Evolutionary conservation across 1,139 yeast species (phyloP).

Genomic region (Geotrichum aggregatum): DNA sequence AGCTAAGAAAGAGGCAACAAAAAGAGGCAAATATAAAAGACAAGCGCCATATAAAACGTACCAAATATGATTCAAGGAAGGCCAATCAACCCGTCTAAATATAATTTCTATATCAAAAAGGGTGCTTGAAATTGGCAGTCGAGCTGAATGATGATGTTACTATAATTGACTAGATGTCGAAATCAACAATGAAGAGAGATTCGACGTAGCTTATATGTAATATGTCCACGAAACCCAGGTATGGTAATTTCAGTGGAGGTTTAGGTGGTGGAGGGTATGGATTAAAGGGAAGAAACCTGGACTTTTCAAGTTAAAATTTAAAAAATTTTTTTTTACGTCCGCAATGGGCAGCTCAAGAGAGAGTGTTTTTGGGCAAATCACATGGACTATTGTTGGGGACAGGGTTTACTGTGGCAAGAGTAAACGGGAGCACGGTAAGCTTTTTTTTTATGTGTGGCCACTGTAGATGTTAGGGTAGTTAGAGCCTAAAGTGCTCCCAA

Average conservation of each 20-base stretch:
- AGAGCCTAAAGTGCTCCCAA: no score
- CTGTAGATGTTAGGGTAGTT: background rate
- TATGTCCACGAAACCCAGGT: slow-evolving; percentile 9
- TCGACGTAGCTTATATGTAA: background rate
- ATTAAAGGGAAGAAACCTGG: slow-evolving; percentile 2
- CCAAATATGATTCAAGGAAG: slow-evolving; percentile 5
- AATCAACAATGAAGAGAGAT: background rate
- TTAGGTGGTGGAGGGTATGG: slow-evolving; percentile 1
- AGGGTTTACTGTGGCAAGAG: background rate
- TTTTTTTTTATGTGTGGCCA: no score
- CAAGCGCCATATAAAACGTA: slow-evolving; percentile 2
- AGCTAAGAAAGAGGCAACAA: background rate
- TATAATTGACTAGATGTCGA: slow-evolving; percentile 4
- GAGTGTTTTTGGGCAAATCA: background rate
- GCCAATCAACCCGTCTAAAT: slow-evolving; percentile 7
- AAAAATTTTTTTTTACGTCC: slow-evolving; percentile 4
- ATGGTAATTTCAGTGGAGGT: slow-evolving; percentile 3
- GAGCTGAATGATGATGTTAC: background rate
- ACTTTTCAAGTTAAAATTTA: slow-evolving; percentile 6
- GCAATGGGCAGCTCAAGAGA: slow-evolving; percentile 2
- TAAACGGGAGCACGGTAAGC: background rate
- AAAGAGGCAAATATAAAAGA: background rate
- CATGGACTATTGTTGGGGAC: background rate
- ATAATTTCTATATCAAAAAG: slow-evolving; percentile 6
- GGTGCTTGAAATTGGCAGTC: background rate